Base-by-base conservation (phyloP, 2,329 filamentous ascomycete species). In the Aaosphaeria arxii region DNA sequence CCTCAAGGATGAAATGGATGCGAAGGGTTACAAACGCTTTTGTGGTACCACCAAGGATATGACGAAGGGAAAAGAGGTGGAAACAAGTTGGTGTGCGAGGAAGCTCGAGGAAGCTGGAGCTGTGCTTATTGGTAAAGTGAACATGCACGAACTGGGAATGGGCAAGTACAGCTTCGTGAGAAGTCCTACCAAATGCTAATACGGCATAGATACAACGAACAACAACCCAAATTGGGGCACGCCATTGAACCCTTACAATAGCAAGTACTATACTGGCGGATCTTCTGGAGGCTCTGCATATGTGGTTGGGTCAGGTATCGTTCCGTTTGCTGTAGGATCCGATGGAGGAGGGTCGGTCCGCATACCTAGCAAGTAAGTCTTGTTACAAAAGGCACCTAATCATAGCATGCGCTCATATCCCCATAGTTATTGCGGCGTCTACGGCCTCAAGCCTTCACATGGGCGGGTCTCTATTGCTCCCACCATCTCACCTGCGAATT, bases 111-210 rank as follows among this genome's bases (percentile, higher is more conserved):
- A 89, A 50, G 85, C 84, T 1, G 90, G 90, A 1, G 89, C 86
- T 2, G 74, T 95, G 24, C 75, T 90, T 44, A 74, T 91, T 47
- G 90, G 86, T 17, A 91, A 89, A 73, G 82, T 85, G 50, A 86
- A 80, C 44, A 94, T 91, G 87, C 88, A 90, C 67, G 89, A 90
- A 71, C 68, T 91, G 36, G 90, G 89, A 1, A 81, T 88, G 58
- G 85, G 81, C 72, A 69, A 58, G 75, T 64, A 29, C 38, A 13
- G 13, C 13, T 36, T 36, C 9, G 9, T 36, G 9, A 11, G 9
- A 36, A 36, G 9, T 36, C 9, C 33, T 11, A 36, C 9, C 2
- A 3, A 9, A 36, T 5, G 39, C 41, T 51, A 11, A 47, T 42
- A n/a, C 42, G 7, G n/a, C 5, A 29, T 51, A 73, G 87, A 94